These are phyloP conservation scores for Pichia kluyveri DNA, from an alignment of 805 yeast species.

Conservation along the genomic window DNA sequence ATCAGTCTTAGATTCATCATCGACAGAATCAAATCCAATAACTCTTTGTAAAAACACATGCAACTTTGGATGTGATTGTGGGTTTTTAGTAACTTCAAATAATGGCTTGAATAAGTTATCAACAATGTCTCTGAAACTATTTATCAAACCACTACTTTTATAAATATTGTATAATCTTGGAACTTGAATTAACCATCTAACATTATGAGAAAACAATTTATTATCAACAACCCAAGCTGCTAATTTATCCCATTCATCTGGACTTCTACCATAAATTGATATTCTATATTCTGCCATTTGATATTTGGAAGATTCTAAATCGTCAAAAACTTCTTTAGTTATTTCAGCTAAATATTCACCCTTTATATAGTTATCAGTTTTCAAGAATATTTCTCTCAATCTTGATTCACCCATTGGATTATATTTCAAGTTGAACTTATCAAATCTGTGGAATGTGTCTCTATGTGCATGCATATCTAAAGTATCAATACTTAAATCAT, in stretches of 20 bases:
- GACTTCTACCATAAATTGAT: conserved; percentile 84
- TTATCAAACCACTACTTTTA: conserved; percentile 62
- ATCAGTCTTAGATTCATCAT: conserved; percentile 92
- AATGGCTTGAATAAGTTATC: conserved; percentile 78
- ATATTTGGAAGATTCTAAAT: conserved; percentile 88
- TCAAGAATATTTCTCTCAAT: conserved; percentile 87
- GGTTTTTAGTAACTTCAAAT: conserved; percentile 82
- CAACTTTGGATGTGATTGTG: conserved; percentile 82
- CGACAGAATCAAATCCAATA: conserved; percentile 96
- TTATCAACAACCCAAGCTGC: conserved; percentile 95
- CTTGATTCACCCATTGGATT: conserved; percentile 98
- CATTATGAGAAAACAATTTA: conserved; percentile 84
- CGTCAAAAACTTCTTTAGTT: conserved; percentile 88
- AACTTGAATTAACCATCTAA: conserved; percentile 93
- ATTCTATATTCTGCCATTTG: conserved; percentile 97
- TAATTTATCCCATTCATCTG: conserved; percentile 89
- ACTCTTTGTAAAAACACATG: conserved; percentile 86
- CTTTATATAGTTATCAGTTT: conserved; percentile 86
- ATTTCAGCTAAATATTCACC: conserved; percentile 90
- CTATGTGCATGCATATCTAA: conserved; percentile 99
- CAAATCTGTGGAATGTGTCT: conserved; percentile 96
- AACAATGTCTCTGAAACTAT: conserved; percentile 66
- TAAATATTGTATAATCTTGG: conserved; percentile 91
- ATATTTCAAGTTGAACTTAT: conserved; percentile 92
- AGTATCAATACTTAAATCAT: conserved; percentile 92